phyloP scores from a whole-genome alignment of 169 alveolate genomes.

The Toxoplasma gondii region DNA sequence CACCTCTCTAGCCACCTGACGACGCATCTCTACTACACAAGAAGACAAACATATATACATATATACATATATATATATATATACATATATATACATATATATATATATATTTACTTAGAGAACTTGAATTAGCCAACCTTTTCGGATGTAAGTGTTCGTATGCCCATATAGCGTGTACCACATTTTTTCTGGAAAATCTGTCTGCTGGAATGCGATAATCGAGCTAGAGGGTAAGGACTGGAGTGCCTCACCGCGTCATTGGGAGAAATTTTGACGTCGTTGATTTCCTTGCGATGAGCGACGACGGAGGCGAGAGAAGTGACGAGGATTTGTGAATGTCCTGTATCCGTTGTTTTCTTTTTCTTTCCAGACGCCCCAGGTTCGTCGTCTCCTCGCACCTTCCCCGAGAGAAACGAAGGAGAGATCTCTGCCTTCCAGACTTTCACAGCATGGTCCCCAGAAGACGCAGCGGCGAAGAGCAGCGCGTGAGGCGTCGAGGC shows the following conservation, averaged over 20 bases:
- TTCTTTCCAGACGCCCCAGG: background rate
- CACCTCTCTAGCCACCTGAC: too few relatives aligned
- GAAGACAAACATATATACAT: background rate
- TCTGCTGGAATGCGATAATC: too few relatives aligned
- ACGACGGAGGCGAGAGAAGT: constrained; percentile 15
- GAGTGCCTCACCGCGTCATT: constrained; percentile 39
- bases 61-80: too few relatives aligned
- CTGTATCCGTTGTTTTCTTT: background rate
- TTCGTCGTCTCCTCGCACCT: background rate
- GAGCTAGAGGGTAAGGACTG: too few relatives aligned
- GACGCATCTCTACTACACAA: too few relatives aligned
- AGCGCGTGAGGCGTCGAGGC: background rate
- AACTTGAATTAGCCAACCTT: too few relatives aligned
- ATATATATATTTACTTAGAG: too few relatives aligned
- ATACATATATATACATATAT: too few relatives aligned
- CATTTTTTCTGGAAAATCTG: too few relatives aligned
- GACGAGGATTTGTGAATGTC: background rate
- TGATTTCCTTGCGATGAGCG: constrained; percentile 36
- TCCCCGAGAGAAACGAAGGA: background rate
- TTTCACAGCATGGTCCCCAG: background rate
- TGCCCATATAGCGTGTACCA: too few relatives aligned
- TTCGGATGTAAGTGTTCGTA: too few relatives aligned
- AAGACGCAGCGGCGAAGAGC: background rate
- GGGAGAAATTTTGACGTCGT: constrained; percentile 39
- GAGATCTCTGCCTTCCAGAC: background rate